Evolutionary conservation across 2,329 filamentous ascomycete species (phyloP), one percentile per base, ranked within the genome.

Genomic region (Clonostachys sp.): DNA sequence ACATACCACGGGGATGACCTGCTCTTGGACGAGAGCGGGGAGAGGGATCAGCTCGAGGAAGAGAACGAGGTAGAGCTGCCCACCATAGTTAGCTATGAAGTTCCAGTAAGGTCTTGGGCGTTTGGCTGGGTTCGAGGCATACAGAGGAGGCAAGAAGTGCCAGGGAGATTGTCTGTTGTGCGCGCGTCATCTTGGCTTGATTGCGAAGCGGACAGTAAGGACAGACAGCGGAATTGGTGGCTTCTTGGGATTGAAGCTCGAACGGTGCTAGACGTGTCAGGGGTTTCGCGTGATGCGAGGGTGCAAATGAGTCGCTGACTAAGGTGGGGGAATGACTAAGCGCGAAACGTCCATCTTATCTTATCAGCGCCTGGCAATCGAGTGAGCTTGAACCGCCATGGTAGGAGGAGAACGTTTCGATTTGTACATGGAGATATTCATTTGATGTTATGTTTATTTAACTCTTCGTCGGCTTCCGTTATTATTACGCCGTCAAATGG

Each of bases 1-100:
- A 77, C 89, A 56, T 83, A 96, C 92, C 53, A 96, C 83, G 36
- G 92, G 94, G 53, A 97, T 84, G 58, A 99, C 80, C 61, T 97
- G 83, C 52, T 86, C 78, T 68, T 95, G 91, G 48, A 96, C 72
- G 50, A 86, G 78, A 44, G 79, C 66, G 38, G 91, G 89, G 30
- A 96, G 78, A 34, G 91, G 89, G 44, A 96, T 77, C 51, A 96
- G 80, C 55, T 89, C 83, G 50, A 96, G 80, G 73, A 87, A 94
- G 51, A 92, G 83, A 45, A 87, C 85, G 51, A 96, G 83, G 74
- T 96, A 97, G 59, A 96, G 76, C 92, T 97, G 58, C 91, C 57
- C n/a, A 44, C 41, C 8, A 30, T 42, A 41, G 48, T 62, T 52
- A 60, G 57, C 24, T 41, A 35, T 7, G n/a, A 18, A n/a, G 10